Conservation (phyloP, 768 basidiomycete genomes). For the Cubamyces lactineus region DNA sequence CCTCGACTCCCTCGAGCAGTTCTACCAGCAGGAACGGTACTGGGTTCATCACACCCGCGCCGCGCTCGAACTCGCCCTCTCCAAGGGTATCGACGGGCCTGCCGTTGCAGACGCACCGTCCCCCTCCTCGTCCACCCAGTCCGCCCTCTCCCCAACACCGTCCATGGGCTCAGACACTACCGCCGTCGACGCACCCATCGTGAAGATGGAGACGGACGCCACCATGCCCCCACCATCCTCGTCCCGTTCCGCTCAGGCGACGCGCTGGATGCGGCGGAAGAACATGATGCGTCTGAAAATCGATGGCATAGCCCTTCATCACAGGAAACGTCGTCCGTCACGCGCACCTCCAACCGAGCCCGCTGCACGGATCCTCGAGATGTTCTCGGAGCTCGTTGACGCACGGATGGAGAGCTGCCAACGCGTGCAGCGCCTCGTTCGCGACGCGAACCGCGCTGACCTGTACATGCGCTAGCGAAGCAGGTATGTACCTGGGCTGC, state of each 20-base stretch:
- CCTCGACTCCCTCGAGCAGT: slow-evolving; percentile 65
- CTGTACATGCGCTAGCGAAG: slow-evolving; percentile 24
- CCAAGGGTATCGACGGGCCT: slow-evolving; percentile 37
- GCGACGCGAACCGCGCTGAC: slow-evolving; percentile 24
- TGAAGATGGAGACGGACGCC: slow-evolving; percentile 39
- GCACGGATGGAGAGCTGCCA: slow-evolving; percentile 78
- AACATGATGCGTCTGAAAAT: slow-evolving; percentile 57
- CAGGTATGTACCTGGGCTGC: slow-evolving; percentile 12
- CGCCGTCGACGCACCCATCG: slow-evolving; percentile 25
- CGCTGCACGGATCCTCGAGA: slow-evolving; percentile 59
- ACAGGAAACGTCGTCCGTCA: slow-evolving; percentile 33
- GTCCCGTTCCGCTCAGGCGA: slow-evolving; percentile 17
- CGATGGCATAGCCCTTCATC: slow-evolving; percentile 45
- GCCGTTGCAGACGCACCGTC: slow-evolving; percentile 25
- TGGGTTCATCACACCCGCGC: slow-evolving; percentile 73
- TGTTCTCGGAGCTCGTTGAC: slow-evolving; percentile 75
- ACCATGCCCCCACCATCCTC: slow-evolving; percentile 24
- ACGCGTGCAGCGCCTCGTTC: slow-evolving; percentile 61
- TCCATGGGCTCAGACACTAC: slow-evolving; percentile 25
- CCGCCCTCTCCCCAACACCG: slow-evolving; percentile 26
- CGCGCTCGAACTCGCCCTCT: slow-evolving; percentile 53
- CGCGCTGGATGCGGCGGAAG: slow-evolving; percentile 63
- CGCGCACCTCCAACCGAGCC: slow-evolving; percentile 39
- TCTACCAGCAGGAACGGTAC: slow-evolving; percentile 71
- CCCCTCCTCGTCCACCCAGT: slow-evolving; percentile 21